Base-by-base conservation (phyloP, 139 green algal species). In the Pleodorina starrii region DNA sequence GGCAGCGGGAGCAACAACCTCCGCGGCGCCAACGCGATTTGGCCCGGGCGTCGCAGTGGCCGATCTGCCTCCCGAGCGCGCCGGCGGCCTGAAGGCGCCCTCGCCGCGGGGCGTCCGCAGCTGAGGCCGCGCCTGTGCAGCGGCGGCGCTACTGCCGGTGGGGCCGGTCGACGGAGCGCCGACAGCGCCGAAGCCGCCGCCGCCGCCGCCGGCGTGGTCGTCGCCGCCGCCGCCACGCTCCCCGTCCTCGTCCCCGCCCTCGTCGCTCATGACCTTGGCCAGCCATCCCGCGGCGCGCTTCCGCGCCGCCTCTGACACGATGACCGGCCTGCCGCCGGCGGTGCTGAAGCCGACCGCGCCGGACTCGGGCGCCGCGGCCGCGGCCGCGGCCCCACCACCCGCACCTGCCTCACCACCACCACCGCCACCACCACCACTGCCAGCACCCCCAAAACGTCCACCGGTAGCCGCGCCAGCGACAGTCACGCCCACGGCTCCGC, bases 41-140 rank as follows among this genome's bases (percentile, higher is more conserved):
- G n/a, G n/a, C n/a, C n/a, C n/a, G n/a, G n/a, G n/a, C n/a, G n/a
- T n/a, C n/a, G n/a, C n/a, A n/a, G n/a, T n/a, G n/a, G n/a, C n/a
- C n/a, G n/a, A n/a, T n/a, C n/a, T n/a, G n/a, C n/a, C n/a, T n/a
- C n/a, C n/a, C n/a, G 5, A 29, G 46, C 77, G 77, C 1, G 77
- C 36, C 4, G 77, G 77, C 77, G 77, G 77, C 77, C 23, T 72
- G 50, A 72, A 85, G 51, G 51, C 43, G 4, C 69, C 69, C 32
- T 48, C 69, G 69, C 69, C 35, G 63, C 9, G 54, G 54, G 54
- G 54, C 54, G 2, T 21, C 54, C 54, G 54, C 7, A 12, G 29
- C 9, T 21, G 21, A 12, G 54, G 54, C 54, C 54, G 21, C 2
- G 7, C 21, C 9, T 12, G 54, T 25, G 7, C 54, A 12, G 29